Evolutionary conservation across 345 rosid genomes (phyloP).

Genomic region (Syzygium oleosum): DNA sequence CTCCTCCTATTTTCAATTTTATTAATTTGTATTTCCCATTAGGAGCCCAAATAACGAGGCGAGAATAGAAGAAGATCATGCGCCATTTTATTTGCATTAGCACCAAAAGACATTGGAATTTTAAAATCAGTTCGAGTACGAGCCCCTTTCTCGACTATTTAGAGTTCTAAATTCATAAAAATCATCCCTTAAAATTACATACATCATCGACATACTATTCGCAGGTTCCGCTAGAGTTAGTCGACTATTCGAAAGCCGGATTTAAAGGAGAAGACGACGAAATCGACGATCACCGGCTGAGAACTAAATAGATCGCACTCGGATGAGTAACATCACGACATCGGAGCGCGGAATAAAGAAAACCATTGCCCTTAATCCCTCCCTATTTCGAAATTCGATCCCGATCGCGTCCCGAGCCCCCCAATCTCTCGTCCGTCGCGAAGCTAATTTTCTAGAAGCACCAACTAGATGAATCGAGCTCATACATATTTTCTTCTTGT

Average conservation of each 20-base stretch:
- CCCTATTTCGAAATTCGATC: background rate
- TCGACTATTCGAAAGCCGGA: background rate
- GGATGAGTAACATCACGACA: background rate
- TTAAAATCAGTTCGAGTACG: background rate
- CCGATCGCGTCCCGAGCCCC: background rate
- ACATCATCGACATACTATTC: background rate
- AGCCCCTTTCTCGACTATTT: background rate
- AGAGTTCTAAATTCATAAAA: background rate
- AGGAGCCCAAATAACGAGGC: background rate
- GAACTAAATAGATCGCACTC: accelerated
- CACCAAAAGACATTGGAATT: background rate
- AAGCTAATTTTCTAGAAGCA: background rate
- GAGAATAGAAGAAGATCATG: background rate
- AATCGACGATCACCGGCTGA: background rate
- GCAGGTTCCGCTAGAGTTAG: background rate
- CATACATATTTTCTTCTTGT: too few species aligned
- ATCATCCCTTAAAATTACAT: background rate
- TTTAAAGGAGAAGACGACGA: background rate
- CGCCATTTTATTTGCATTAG: background rate
- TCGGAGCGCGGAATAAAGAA: background rate
- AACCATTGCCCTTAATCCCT: background rate
- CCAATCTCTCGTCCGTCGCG: background rate
- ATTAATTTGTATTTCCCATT: background rate
- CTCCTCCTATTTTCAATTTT: background rate
- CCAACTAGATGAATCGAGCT: background rate